These are phyloP conservation scores for Fomitopsis betulina DNA, from an alignment of 1,284 basidiomycete species.

Conservation along the genomic window DNA sequence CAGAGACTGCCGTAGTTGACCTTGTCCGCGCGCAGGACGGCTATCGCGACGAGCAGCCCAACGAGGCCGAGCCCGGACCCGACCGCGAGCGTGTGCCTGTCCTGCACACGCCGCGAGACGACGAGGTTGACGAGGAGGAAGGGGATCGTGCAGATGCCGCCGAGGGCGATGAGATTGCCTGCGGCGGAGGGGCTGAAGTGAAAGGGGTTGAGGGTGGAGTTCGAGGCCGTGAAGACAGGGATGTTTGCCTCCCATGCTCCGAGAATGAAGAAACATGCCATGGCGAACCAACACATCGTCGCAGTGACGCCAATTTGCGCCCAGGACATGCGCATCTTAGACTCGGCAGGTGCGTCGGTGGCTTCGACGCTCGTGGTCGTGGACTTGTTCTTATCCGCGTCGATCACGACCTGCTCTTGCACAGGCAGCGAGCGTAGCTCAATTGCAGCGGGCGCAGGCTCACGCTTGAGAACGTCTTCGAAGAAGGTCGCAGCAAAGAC, in stretches of 20 bases:
- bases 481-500: conserved; percentile 38
- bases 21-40: conserved; percentile 35
- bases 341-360: neutral
- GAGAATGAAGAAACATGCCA: conserved; percentile 71
- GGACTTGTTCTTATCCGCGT: neutral
- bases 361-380: neutral
- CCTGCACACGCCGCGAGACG: conserved; percentile 53
- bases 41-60: conserved; percentile 50
- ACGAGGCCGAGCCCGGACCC: conserved; percentile 47
- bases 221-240: conserved; percentile 52
- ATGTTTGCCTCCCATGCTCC: conserved; percentile 71
- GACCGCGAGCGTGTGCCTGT: conserved; percentile 52
- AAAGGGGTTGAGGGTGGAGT: conserved; percentile 31
- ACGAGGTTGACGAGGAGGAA: conserved; percentile 62
- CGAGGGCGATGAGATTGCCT: conserved; percentile 69
- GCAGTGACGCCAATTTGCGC: conserved; percentile 45
- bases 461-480: conserved; percentile 40
- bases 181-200: conserved; percentile 58
- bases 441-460: conserved; percentile 4
- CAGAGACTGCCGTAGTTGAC: conserved; percentile 51
- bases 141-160: conserved; percentile 57
- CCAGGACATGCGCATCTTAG: conserved; percentile 12
- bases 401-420: conserved; percentile 4
- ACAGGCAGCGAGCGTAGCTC: conserved; percentile 7
- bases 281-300: conserved; percentile 70